These are phyloP conservation scores for Aspergillus ostianus DNA, from an alignment of 495 filamentous ascomycete genomes.

Conservation along the genomic window DNA sequence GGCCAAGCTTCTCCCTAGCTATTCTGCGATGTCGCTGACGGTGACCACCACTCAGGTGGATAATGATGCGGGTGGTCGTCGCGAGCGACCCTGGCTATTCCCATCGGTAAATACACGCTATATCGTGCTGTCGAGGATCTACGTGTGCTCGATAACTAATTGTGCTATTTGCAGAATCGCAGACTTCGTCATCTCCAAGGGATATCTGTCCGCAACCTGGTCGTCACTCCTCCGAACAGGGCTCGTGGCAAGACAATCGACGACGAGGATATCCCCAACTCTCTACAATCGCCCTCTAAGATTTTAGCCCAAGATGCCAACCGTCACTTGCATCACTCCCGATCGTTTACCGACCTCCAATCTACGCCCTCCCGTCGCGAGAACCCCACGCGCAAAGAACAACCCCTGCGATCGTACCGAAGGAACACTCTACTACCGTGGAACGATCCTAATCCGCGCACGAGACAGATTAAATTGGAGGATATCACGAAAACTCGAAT, in stretches of 20 bases:
- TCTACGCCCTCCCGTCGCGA: slow-evolving; percentile 28
- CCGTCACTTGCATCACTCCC: slow-evolving; percentile 61
- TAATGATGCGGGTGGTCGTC: slow-evolving; percentile 26
- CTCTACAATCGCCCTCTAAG: slow-evolving; percentile 69
- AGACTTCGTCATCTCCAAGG: slow-evolving; percentile 86
- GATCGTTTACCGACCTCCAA: slow-evolving; percentile 69
- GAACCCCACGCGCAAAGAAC: slow-evolving; percentile 17
- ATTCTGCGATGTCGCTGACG: slow-evolving; percentile 21
- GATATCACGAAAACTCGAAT: slow-evolving; percentile 67
- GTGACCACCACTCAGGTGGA: slow-evolving; percentile 17
- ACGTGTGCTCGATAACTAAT: slow-evolving; percentile 22
- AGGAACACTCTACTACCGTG: slow-evolving; percentile 70
- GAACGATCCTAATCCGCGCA: slow-evolving; percentile 61
- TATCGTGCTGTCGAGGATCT: background rate
- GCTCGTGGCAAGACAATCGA: slow-evolving; percentile 74
- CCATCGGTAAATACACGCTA: slow-evolving; percentile 36
- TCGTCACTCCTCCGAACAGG: slow-evolving; percentile 52
- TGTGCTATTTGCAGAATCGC: slow-evolving; percentile 60
- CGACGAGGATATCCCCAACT: slow-evolving; percentile 71
- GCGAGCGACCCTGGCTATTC: slow-evolving; percentile 50
- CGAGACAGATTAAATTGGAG: slow-evolving; percentile 73
- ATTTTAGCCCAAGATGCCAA: slow-evolving; percentile 58
- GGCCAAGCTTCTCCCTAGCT: slow-evolving; percentile 14
- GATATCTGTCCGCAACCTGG: slow-evolving; percentile 83
- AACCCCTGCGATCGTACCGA: slow-evolving; percentile 41